Conservation (phyloP, 352 stramenopile species). For the Blastocystis sp. region DNA sequence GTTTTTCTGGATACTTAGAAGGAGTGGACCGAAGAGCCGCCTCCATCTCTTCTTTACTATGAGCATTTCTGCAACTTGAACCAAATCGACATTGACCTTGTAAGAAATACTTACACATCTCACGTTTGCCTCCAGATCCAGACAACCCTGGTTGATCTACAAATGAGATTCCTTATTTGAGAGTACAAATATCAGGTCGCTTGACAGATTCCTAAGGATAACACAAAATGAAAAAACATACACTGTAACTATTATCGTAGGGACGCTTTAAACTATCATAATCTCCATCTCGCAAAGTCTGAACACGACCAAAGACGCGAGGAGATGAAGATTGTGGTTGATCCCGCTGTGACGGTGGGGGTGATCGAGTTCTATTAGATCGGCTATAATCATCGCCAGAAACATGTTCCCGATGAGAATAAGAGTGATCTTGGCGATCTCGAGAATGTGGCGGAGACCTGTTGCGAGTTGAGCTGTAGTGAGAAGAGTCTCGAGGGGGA, state of each 20-base stretch:
- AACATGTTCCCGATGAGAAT: too few species aligned
- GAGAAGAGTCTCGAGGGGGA: background rate
- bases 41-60: constrained; percentile 5
- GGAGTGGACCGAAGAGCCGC: background rate
- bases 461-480: background rate
- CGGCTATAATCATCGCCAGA: too few species aligned
- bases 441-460: too few species aligned
- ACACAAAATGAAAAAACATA: too few species aligned
- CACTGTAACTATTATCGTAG: background rate
- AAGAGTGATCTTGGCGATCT: too few species aligned
- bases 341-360: too few species aligned
- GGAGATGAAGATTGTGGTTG: too few species aligned
- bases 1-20: background rate
- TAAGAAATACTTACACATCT: constrained; percentile 17
- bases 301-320: too few species aligned
- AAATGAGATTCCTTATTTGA: background rate
- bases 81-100: constrained; percentile 17
- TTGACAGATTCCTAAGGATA: background rate
- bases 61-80: background rate
- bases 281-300: too few species aligned
- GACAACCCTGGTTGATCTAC: background rate
- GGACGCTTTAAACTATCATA: background rate
- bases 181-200: background rate
- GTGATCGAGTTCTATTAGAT: too few species aligned
- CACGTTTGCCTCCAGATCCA: background rate